Evolutionary conservation across 305 asterid species (phyloP), one percentile per base, ranked within the genome.

Genomic region (Fraxinus latifolia): DNA sequence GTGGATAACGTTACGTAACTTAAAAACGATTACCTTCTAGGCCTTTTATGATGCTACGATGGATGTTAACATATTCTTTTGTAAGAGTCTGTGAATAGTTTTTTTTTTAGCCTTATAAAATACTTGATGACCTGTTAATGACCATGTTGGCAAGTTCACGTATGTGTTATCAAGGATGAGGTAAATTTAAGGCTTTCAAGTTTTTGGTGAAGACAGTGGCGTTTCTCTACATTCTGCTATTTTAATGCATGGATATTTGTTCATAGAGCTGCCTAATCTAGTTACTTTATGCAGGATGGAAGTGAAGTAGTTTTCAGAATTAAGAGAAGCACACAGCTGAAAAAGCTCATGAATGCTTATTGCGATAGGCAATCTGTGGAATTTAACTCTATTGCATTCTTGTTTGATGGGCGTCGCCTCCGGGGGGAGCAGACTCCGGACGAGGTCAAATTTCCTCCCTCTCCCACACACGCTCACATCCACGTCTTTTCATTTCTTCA

Each of bases 321-420:
- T 39, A 74, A 74, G 60, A 74, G 78, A 74, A 74, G 36, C 60
- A 74, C 78, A n/a, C 78, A 74, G 44, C 78, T 74, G 31, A 74
- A 74, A 29, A 74, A 74, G 78, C 78, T 74, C 2, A 74, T 74
- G 78, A 74, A 36, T 74, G 78, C 78, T 19, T 74, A 74, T 47
- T 74, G 78, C 1, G 78, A 74, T 21, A 32, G 78, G 44, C 78
- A 74, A 11, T 74, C 78, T 5, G 78, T 74, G 78, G 78, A 74
- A 11, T 47, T 74, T 31, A 74, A 74, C 34, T 74, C 78, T 21
- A 74, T 74, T 74, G 78, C 78, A 11, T 74, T 74, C 58, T 74
- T 73, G 77, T 73, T 73, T 73, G 77, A 73, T 7, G 77, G 77
- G 0, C 44, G 77, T 17, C 77, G 77, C 27, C 60, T 74, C 14